Conservation (phyloP, 192 early-diverging fungal species). For the Jimgerdemannia lactiflua region DNA sequence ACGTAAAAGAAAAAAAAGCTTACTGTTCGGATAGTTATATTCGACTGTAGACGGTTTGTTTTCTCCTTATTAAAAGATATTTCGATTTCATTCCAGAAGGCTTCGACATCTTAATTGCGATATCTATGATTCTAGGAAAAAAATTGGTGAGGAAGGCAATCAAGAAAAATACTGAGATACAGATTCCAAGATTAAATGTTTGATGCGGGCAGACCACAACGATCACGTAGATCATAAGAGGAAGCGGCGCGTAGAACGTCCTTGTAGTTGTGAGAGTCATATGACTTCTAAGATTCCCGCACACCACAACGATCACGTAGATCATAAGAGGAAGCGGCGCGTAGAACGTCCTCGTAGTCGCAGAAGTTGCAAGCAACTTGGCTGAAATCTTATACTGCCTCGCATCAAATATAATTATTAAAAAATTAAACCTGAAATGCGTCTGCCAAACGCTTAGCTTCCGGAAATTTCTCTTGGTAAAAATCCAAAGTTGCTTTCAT, state of each 20-base stretch:
- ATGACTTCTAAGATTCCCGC: no score
- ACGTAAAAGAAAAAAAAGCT: conserved; percentile 1
- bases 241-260: conserved; percentile 19
- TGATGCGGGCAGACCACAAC: conserved; percentile 9
- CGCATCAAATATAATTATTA: not conserved
- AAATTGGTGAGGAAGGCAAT: conserved; percentile 6
- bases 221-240: conserved; percentile 20
- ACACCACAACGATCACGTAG: conserved; percentile 6
- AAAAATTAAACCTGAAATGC: conserved; percentile 10
- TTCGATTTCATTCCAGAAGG: no score
- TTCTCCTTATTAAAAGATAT: conserved; percentile 7
- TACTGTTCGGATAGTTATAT: conserved; percentile 5
- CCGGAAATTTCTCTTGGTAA: conserved; percentile 11
- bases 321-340: conserved; percentile 20
- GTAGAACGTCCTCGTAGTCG: conserved; percentile 20
- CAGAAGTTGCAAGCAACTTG: conserved; percentile 19
- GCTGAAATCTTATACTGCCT: conserved; percentile 7
- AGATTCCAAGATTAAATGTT: conserved; percentile 1
- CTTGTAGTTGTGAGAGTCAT: conserved; percentile 14
- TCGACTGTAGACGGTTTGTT: not conserved
- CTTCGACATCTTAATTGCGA: conserved; percentile 4
- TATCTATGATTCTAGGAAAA: conserved; percentile 15
- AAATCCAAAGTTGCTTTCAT: conserved; percentile 18
- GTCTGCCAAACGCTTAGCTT: conserved; percentile 14
- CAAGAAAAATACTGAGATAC: conserved; percentile 8